Evolutionary conservation across 179 eudicot species (phyloP).

Genomic region (Heliamphora pulchella): DNA sequence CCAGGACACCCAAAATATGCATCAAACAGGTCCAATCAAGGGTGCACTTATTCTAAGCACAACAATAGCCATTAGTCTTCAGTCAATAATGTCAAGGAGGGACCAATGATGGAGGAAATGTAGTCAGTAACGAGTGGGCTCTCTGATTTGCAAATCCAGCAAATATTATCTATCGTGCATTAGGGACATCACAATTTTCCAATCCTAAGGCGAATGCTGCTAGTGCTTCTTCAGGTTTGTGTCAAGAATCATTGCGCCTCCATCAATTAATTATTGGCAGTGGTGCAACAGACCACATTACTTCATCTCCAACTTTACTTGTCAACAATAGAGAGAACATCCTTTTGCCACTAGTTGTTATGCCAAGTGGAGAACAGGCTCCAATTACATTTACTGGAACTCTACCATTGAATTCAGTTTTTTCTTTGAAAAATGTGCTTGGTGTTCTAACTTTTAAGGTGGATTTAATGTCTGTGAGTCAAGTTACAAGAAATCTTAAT

Average conservation of each 20-base stretch:
- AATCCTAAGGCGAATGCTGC: not conserved
- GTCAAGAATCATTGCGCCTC: no score
- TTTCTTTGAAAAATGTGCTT: not conserved
- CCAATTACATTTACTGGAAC: not conserved
- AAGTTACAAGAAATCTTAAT: not conserved
- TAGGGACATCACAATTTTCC: not conserved
- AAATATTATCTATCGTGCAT: not conserved
- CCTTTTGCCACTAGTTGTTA: not conserved
- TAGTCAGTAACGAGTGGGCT: no score
- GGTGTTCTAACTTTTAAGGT: not conserved
- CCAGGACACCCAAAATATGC: not conserved
- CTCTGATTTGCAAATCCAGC: not conserved
- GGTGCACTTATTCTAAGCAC: not conserved
- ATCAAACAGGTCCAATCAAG: not conserved
- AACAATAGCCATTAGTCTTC: not conserved
- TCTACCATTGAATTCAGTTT: not conserved
- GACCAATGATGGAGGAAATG: not conserved
- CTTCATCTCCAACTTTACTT: slow-evolving; percentile 4
- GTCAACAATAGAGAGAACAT: no score
- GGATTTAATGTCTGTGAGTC: slow-evolving; percentile 12
- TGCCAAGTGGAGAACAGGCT: not conserved
- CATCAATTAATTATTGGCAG: no score
- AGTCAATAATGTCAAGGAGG: not conserved
- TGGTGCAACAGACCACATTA: slow-evolving; percentile 3
- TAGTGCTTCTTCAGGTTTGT: no score